Base-by-base conservation (phyloP, 2,329 filamentous ascomycete species). In the Alternaria infectoria region DNA sequence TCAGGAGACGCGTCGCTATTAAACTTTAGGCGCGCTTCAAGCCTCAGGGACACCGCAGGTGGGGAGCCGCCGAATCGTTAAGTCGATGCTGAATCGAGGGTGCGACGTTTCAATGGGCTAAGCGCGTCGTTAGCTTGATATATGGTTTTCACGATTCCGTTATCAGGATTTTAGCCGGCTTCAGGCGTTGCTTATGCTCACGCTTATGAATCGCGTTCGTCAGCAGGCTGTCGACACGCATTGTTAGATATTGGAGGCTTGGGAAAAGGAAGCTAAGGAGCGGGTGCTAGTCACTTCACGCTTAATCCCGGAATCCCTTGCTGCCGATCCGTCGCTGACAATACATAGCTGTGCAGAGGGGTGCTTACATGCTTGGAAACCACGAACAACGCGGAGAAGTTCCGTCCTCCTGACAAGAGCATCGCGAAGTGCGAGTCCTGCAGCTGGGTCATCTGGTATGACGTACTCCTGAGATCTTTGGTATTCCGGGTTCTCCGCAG, bases 1-100 rank as follows among this genome's bases (percentile, higher is more conserved):
- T 17, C 45, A 50, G 32, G 57, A 54, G 66, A 55, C 62, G 63
- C 60, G 63, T 47, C 57, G 60, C 19, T 51, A 57, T 60, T 62
- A 68, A 61, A 52, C 54, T 65, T 61, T 49, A 50, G 61, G 55
- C 66, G 59, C 54, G 58, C 57, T 56, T 61, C 62, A 57, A 55
- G 57, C 40, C 44, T 54, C 25, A 57, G 32, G 26, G 45, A 59
- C 64, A 44, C 62, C 60, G 61, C 57, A 67, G 60, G 64, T 66
- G 70, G 70, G 69, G 71, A 71, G 59, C 63, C 57, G 61, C 47
- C 40, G 11, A 57, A 59, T 26, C 28, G 47, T 40, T 21, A 55
- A 15, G 49, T 56, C 58, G 49, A 55, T 50, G 54, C 32, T 59
- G 50, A 54, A 56, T 46, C 50, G 57, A 57, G 62, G 12, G 45